Conservation (phyloP, 2,329 filamentous ascomycete genomes). For the Fusarium subglutinans region DNA sequence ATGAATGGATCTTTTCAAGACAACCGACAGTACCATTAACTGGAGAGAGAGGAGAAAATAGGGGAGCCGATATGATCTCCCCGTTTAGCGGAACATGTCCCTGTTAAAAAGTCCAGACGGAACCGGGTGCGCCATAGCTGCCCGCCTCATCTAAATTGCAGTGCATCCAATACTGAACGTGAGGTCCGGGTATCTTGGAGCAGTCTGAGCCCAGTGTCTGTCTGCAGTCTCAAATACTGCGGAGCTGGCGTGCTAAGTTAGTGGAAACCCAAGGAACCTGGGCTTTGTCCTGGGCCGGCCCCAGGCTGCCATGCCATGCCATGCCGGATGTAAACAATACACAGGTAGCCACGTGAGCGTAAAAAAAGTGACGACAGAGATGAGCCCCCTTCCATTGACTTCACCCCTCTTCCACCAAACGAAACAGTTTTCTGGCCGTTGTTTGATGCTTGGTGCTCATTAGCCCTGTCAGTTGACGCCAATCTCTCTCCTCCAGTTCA, state of each 20-base stretch:
- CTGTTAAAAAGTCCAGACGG: constrained; percentile 24
- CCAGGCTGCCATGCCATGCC: constrained; percentile 1
- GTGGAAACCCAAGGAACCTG: constrained; percentile 14
- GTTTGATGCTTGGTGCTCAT: background rate
- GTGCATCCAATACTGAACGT: background rate
- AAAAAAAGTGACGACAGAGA: constrained; percentile 29
- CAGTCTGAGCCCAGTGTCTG: background rate
- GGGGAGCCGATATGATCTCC: constrained; percentile 6
- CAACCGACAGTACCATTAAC: constrained; percentile 16
- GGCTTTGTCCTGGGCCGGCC: background rate
- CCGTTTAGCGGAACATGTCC: constrained; percentile 16
- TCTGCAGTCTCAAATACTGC: background rate
- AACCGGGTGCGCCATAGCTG: constrained; percentile 13
- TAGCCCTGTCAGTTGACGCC: constrained; percentile 14
- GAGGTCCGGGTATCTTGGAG: background rate
- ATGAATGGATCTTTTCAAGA: constrained; percentile 6
- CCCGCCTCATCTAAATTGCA: constrained; percentile 23
- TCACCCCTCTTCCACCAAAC: constrained; percentile 40
- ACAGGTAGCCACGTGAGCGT: constrained; percentile 33
- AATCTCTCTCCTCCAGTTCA: constrained; percentile 25
- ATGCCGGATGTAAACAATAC: constrained; percentile 14
- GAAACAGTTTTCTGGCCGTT: constrained; percentile 8
- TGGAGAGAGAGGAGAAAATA: constrained; percentile 10
- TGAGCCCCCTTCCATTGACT: constrained; percentile 27
- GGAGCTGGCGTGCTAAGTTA: background rate